A percentile compares a stretch with the other conserved stretches of the same genome.
Evolutionary conservation across 2,329 filamentous ascomycete species (phyloP).

Genomic region (Coccinonectria pachysandricola): DNA sequence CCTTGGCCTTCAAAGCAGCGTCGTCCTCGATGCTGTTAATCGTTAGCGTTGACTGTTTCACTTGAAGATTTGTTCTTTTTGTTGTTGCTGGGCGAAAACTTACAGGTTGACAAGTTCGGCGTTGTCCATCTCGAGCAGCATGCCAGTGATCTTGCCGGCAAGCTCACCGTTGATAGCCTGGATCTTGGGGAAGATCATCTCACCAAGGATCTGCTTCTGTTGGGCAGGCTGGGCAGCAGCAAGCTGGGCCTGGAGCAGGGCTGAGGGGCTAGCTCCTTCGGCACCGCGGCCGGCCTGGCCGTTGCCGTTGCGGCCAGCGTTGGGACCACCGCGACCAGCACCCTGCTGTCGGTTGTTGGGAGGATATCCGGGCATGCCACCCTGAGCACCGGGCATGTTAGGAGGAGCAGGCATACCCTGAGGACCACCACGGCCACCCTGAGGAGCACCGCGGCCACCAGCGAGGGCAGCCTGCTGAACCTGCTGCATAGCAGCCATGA

Average conservation of each 20-base stretch:
- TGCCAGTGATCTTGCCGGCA: conserved; percentile 98
- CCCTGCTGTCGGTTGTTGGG: conserved; percentile 45
- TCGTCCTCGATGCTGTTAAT: conserved; percentile 82
- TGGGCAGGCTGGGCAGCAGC: conserved; percentile 51
- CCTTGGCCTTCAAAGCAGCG: conserved; percentile 80
- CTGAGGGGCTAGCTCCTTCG: conserved; percentile 20
- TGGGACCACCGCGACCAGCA: conserved; percentile 35
- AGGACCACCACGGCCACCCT: conserved; percentile 54
- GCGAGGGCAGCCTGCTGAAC: conserved; percentile 51
- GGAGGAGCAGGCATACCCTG: conserved; percentile 61
- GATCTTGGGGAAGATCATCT: conserved; percentile 98
- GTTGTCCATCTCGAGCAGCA: conserved; percentile 99
- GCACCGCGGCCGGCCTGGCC: conserved; percentile 38
- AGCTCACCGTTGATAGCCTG: conserved; percentile 87
- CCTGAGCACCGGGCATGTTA: conserved; percentile 43
- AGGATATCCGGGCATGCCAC: conserved; percentile 46
- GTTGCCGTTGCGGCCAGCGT: conserved; percentile 33
- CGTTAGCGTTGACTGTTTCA: no score
- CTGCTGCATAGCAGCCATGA: conserved; percentile 75
- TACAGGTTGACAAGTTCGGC: conserved; percentile 87
- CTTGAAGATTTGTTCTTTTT: no score
- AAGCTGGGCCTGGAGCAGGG: conserved; percentile 48
- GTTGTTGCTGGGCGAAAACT: no score
- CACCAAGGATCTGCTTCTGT: conserved; percentile 98
- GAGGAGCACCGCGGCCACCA: conserved; percentile 54